Evolutionary conservation across 1,284 basidiomycete species (phyloP).

Genomic region (Cutaneotrichosporon spelunceum): DNA sequence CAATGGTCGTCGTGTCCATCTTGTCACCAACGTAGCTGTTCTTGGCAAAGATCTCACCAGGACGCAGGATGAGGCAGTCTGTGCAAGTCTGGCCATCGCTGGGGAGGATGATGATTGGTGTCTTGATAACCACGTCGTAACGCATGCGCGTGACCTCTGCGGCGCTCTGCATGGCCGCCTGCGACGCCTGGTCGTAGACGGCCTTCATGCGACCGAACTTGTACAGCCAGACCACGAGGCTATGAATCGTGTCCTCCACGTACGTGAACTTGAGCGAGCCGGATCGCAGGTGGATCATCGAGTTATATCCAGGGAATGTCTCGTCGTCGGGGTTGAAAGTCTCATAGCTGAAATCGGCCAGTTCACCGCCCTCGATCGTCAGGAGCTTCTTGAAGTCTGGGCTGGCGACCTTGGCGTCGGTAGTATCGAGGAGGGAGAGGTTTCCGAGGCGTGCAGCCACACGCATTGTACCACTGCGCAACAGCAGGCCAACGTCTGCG

Average conservation of each 20-base stretch:
- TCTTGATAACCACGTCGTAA: constrained; percentile 84
- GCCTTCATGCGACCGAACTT: constrained; percentile 90
- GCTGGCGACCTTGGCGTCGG: constrained; percentile 60
- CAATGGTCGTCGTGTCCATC: constrained; percentile 60
- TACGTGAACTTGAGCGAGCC: constrained; percentile 90
- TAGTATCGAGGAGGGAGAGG: constrained; percentile 79
- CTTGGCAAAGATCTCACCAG: constrained; percentile 83
- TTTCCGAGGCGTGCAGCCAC: constrained; percentile 83
- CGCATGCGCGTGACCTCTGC: constrained; percentile 81
- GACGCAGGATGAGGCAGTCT: constrained; percentile 73
- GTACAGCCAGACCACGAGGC: constrained; percentile 77
- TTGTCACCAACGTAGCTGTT: constrained; percentile 68
- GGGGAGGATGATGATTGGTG: constrained; percentile 90
- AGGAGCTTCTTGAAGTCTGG: constrained; percentile 75
- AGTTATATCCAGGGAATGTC: constrained; percentile 77
- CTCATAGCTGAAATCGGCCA: constrained; percentile 93
- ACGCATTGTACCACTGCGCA: constrained; percentile 71
- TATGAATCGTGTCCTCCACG: constrained; percentile 79
- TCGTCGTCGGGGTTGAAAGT: constrained; percentile 68
- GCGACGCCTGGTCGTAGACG: constrained; percentile 87
- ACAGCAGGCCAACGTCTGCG: constrained; percentile 77
- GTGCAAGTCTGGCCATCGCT: constrained; percentile 62
- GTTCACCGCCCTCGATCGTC: constrained; percentile 91
- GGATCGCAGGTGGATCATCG: constrained; percentile 76
- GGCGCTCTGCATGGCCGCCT: constrained; percentile 86